Evolutionary conservation across 2,329 filamentous ascomycete species (phyloP).

Genomic region (Claviceps humidiphila): DNA sequence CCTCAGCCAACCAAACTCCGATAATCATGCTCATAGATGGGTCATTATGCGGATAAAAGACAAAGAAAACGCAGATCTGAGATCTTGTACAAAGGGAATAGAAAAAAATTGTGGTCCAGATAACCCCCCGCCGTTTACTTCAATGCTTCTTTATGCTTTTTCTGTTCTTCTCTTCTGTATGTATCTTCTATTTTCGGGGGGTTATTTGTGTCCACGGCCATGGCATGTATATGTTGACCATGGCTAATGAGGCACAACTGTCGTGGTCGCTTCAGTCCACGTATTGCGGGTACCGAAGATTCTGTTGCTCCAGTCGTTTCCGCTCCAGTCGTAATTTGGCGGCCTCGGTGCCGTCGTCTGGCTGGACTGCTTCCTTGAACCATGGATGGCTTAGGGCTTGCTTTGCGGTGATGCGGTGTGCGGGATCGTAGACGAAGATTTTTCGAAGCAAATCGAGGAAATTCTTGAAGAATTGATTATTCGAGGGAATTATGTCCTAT

Average conservation of each 20-base stretch:
- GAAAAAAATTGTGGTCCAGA: neutral
- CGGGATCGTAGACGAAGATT: conserved; percentile 49
- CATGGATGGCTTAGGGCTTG: conserved; percentile 46
- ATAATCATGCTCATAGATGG: conserved; percentile 5
- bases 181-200: neutral
- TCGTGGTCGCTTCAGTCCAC: neutral
- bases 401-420: conserved; percentile 45
- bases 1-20: conserved; percentile 1
- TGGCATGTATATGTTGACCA: neutral
- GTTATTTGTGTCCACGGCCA: neutral
- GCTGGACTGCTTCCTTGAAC: conserved; percentile 43
- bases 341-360: conserved; percentile 49
- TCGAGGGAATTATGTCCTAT: conserved; percentile 40
- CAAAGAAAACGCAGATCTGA: neutral
- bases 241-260: neutral
- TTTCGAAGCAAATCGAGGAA: conserved; percentile 46
- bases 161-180: neutral
- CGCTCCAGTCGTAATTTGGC: conserved; percentile 33
- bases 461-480: conserved; percentile 36
- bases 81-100: neutral
- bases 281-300: conserved; percentile 1
- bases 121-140: neutral
- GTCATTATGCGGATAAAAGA: conserved; percentile 3
- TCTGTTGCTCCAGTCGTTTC: conserved; percentile 5
- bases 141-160: neutral